These are phyloP conservation scores for Globisporangium ultimum DNA, from an alignment of 352 stramenopile genomes.

Conservation along the genomic window DNA sequence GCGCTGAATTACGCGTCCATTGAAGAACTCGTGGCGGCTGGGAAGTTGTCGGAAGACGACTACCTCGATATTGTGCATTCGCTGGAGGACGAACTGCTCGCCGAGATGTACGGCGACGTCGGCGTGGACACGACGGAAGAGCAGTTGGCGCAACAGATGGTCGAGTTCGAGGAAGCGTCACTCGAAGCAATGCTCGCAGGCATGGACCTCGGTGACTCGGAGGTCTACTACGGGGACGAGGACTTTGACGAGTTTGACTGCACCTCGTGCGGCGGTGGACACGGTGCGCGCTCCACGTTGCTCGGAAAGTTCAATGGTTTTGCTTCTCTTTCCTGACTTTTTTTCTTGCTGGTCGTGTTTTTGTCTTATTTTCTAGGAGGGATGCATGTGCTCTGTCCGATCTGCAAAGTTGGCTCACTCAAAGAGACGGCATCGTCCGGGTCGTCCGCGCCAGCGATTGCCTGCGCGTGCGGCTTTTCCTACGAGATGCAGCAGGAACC, in stretches of 20 bases:
- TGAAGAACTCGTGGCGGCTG: constrained; percentile 58
- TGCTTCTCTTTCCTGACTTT: background rate
- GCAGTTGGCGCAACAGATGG: constrained; percentile 48
- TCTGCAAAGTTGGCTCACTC: constrained; percentile 42
- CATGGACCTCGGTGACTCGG: constrained; percentile 43
- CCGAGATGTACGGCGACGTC: constrained; percentile 38
- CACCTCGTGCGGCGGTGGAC: background rate
- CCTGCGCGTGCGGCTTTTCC: constrained; percentile 51
- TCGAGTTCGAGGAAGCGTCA: constrained; percentile 65
- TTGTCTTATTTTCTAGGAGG: background rate
- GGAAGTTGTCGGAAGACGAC: constrained; percentile 59
- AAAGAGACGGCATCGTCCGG: constrained; percentile 17
- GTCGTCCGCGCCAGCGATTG: constrained; percentile 19
- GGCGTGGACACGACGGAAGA: constrained; percentile 25
- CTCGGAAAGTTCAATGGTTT: background rate
- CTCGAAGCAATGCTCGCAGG: constrained; percentile 65
- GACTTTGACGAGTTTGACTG: constrained; percentile 1
- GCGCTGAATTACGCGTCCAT: constrained; percentile 32
- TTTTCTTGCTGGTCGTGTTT: background rate
- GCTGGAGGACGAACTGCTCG: constrained; percentile 60
- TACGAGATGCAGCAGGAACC: constrained; percentile 43
- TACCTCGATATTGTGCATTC: constrained; percentile 75
- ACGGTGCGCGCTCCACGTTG: constrained; percentile 5
- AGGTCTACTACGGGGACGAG: constrained; percentile 11
- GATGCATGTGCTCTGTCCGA: constrained; percentile 41